phyloP scores from a whole-genome alignment of 805 yeast genomes.

The Monosporozyma aerobia region DNA sequence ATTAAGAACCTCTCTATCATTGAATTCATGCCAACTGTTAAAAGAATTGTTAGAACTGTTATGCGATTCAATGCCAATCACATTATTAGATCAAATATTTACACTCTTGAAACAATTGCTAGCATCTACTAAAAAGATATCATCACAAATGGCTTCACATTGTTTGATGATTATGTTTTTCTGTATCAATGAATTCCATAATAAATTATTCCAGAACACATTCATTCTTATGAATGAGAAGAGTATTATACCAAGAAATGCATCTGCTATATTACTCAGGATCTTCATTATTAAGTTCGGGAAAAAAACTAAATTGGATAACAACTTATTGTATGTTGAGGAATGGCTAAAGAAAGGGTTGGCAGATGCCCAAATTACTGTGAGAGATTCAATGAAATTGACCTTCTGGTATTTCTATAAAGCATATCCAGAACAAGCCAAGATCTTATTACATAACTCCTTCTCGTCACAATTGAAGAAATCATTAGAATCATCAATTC shows the following conservation, averaged over 20 bases:
- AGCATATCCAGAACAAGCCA: slow-evolving; percentile 46
- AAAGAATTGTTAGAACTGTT: slow-evolving; percentile 45
- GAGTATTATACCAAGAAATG: slow-evolving; percentile 59
- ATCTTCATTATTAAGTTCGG: slow-evolving; percentile 47
- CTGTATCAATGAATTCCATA: slow-evolving; percentile 41
- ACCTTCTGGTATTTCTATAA: slow-evolving; percentile 63
- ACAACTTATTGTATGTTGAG: slow-evolving; percentile 31
- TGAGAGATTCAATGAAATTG: slow-evolving; percentile 63
- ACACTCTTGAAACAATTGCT: slow-evolving; percentile 26
- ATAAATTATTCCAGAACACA: slow-evolving; percentile 43
- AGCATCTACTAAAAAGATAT: slow-evolving; percentile 33
- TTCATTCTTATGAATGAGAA: slow-evolving; percentile 53
- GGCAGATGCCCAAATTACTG: slow-evolving; percentile 71
- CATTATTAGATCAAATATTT: slow-evolving; percentile 29
- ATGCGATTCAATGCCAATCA: slow-evolving; percentile 22
- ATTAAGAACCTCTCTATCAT: slow-evolving; percentile 72
- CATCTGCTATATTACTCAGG: slow-evolving; percentile 62
- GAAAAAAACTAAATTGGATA: slow-evolving; percentile 29
- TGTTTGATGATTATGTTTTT: slow-evolving; percentile 43
- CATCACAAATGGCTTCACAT: slow-evolving; percentile 30
- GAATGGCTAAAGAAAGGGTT: slow-evolving; percentile 52
- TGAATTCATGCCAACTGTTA: slow-evolving; percentile 64
- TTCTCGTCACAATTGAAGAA: slow-evolving; percentile 32
- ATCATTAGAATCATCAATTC: slow-evolving; percentile 55
- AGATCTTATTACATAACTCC: slow-evolving; percentile 26